Conservation (phyloP, 495 filamentous ascomycete species). For the Aspergillus diversus region DNA sequence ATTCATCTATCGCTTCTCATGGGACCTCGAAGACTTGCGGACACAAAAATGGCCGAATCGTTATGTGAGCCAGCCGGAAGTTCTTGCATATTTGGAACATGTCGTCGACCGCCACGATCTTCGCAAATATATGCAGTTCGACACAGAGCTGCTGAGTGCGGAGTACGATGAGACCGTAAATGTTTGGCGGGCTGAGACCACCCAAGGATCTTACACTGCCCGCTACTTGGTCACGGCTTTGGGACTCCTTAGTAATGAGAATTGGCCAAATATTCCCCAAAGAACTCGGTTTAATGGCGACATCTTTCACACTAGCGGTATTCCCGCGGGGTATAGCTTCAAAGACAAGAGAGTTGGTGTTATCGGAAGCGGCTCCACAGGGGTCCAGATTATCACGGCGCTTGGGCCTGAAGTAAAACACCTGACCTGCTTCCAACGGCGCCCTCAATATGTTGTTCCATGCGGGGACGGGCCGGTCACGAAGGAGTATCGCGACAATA, state of each 20-base stretch:
- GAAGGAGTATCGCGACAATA: background rate
- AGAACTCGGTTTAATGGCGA: constrained; percentile 23
- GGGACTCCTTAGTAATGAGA: constrained; percentile 19
- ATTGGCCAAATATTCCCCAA: constrained; percentile 38
- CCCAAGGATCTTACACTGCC: constrained; percentile 11
- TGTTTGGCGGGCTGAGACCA: constrained; percentile 18
- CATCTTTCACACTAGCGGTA: constrained; percentile 31
- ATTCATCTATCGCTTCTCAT: constrained; percentile 32
- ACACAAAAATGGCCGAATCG: constrained; percentile 24
- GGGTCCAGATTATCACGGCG: constrained; percentile 42
- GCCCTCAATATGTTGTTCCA: constrained; percentile 51
- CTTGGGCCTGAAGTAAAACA: constrained; percentile 33
- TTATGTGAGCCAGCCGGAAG: constrained; percentile 28
- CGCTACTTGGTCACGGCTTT: constrained; percentile 26
- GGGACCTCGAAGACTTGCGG: constrained; percentile 27
- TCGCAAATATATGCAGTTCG: constrained; percentile 29
- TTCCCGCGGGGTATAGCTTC: constrained; percentile 30
- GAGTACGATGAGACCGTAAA: constrained; percentile 23
- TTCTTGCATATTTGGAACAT: constrained; percentile 28
- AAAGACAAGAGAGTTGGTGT: constrained; percentile 49
- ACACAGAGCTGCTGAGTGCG: constrained; percentile 23
- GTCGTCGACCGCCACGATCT: constrained; percentile 28
- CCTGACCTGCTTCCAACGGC: constrained; percentile 51
- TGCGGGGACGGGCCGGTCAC: constrained; percentile 38
- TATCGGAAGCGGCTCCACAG: constrained; percentile 50